A percentile compares a stretch with the other conserved stretches of the same genome.
Conservation (phyloP, 2,329 filamentous ascomycete genomes). For the Paecilomyces formosus region DNA sequence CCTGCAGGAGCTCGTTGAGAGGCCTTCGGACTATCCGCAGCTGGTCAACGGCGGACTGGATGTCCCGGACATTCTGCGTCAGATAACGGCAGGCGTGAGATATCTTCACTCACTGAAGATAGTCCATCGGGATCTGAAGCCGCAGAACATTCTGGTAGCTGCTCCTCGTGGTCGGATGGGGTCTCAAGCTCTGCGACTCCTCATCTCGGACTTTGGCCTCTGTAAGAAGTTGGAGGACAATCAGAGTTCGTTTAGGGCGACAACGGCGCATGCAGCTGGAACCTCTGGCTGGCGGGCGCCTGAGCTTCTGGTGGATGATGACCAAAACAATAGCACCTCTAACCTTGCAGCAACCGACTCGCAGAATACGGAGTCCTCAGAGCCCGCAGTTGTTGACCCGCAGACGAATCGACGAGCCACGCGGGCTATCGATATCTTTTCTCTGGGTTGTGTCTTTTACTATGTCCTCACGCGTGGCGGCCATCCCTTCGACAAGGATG, state of each 20-base stretch:
- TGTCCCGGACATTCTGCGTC: constrained; percentile 70
- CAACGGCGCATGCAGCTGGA: constrained; percentile 84
- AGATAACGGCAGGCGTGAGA: constrained; percentile 81
- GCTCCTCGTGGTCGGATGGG: constrained; percentile 45
- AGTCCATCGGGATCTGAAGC: constrained; percentile 94
- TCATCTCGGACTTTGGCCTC: constrained; percentile 95
- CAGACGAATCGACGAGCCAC: constrained; percentile 71
- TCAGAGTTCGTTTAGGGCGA: constrained; percentile 89
- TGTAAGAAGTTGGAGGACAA: constrained; percentile 96
- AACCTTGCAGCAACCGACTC: constrained; percentile 21
- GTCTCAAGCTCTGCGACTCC: constrained; percentile 65
- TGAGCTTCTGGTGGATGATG: constrained; percentile 78
- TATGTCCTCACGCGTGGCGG: constrained; percentile 91
- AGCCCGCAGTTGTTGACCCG: constrained; percentile 48
- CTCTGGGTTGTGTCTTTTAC: constrained; percentile 94
- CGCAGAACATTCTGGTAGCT: constrained; percentile 89
- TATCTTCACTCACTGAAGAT: constrained; percentile 89
- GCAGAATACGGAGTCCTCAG: constrained; percentile 37
- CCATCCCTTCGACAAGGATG: constrained; percentile 91
- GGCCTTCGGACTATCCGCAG: constrained; percentile 57
- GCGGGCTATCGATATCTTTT: constrained; percentile 95
- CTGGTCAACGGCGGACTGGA: constrained; percentile 63
- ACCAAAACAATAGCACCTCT: constrained; percentile 40
- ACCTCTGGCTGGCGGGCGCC: constrained; percentile 96
- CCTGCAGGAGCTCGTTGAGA: constrained; percentile 81